Evolutionary conservation across 495 filamentous ascomycete species (phyloP).

Genomic region (Penicillium steckii): DNA sequence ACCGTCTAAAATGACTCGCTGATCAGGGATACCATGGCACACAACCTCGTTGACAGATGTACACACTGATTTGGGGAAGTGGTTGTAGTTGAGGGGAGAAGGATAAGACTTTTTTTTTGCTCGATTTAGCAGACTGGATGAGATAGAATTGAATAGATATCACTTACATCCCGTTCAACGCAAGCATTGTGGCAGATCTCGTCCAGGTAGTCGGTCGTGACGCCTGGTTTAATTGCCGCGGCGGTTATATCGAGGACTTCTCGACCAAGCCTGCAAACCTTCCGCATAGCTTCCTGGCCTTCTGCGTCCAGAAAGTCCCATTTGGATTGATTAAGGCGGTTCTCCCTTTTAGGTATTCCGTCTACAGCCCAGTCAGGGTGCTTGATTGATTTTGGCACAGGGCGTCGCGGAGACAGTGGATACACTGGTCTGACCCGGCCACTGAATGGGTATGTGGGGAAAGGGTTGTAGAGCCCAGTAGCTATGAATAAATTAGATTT

Average conservation of each 20-base stretch:
- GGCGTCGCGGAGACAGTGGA: constrained; percentile 62
- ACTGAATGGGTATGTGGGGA: constrained; percentile 72
- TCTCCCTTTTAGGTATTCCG: constrained; percentile 67
- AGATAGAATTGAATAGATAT: neutral
- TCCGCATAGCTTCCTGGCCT: constrained; percentile 71
- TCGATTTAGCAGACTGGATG: constrained; percentile 2
- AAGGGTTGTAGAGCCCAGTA: constrained; percentile 70
- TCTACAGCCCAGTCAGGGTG: constrained; percentile 69
- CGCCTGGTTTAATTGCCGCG: constrained; percentile 63
- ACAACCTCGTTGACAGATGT: constrained; percentile 81
- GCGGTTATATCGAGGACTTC: constrained; percentile 81
- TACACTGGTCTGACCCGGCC: constrained; percentile 71
- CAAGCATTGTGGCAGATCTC: constrained; percentile 80
- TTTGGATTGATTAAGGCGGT: constrained; percentile 57
- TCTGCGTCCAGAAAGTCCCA: constrained; percentile 63
- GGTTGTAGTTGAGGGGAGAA: constrained; percentile 78
- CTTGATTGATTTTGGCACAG: constrained; percentile 65
- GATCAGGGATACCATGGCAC: constrained; percentile 72
- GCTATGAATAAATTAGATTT: constrained; percentile 71
- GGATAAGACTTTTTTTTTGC: constrained; percentile 75
- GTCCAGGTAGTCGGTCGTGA: constrained; percentile 83
- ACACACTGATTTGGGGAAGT: constrained; percentile 84
- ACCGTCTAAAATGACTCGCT: constrained; percentile 62
- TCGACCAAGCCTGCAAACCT: constrained; percentile 69
- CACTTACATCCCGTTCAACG: constrained; percentile 69